These are phyloP conservation scores for Oryza meridionalis DNA, from an alignment of 176 grass and related monocot genomes.

Conservation along the genomic window DNA sequence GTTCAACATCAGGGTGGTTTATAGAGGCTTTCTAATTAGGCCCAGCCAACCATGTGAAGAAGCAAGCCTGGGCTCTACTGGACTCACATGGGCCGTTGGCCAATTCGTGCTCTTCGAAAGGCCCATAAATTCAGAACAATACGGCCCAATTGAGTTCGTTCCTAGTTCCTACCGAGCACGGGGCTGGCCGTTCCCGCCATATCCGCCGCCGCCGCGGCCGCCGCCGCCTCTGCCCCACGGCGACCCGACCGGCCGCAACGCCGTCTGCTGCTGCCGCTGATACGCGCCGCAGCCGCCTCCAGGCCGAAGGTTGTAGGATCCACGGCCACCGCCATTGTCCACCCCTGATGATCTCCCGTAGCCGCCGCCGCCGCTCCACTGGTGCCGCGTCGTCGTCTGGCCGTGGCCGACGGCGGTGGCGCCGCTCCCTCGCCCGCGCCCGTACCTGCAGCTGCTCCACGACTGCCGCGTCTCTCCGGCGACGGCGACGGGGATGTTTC, in stretches of 20 bases:
- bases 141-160: not conserved
- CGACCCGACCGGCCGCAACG: constrained; percentile 15
- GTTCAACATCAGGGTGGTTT: not conserved
- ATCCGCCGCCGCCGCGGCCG: not conserved
- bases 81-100: not conserved
- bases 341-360: not conserved
- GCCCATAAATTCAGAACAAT: too few relatives aligned
- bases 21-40: not conserved
- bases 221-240: constrained; percentile 3
- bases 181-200: not conserved
- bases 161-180: not conserved
- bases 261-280: constrained; percentile 13
- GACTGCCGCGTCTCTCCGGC: not conserved
- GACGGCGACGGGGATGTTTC: too few relatives aligned
- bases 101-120: too few relatives aligned
- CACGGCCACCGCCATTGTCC: not conserved
- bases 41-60: not conserved
- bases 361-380: not conserved
- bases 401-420: too few relatives aligned
- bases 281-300: not conserved
- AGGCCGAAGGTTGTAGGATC: not conserved
- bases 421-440: not conserved
- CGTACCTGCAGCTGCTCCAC: not conserved
- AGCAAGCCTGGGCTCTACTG: not conserved
- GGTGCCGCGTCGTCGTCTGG: not conserved